Evolutionary conservation across 768 basidiomycete species (phyloP), one percentile per base, ranked within the genome.

Genomic region (Arthromyces matolae): DNA sequence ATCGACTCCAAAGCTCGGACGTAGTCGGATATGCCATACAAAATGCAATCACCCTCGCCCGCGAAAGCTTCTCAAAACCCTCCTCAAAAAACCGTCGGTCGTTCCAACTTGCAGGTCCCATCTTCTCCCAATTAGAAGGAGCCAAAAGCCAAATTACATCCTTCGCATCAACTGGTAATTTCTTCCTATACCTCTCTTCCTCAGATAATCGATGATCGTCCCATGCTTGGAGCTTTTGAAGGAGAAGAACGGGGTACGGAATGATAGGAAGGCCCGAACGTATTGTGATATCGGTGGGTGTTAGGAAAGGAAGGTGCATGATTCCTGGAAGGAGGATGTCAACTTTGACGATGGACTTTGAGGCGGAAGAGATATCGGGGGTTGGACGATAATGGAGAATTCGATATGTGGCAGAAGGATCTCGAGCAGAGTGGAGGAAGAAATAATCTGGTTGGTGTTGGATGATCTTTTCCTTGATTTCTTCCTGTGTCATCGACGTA

Each of bases 211-310:
- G 45, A 36, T 59, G 57, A 22, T 59, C 52, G 13, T 56, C 52
- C 55, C 57, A 59, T n/a, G 50, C 54, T 42, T 59, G 57, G 8
- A 59, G 36, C 24, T 59, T 59, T 35, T 59, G 57, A 24, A 59
- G 36, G 19, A 59, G 36, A 4, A 59, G 49, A 13, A 56, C 48
- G 0, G 44, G 28, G 28, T 51, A 59, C 1, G 57, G 57, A 9
- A 59, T 45, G 8, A 56, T 37, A 0, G 57, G 57, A 8, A 59
- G 28, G 5, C 37, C 44, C 24, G 33, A 27, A 16, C 49, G 40
- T 39, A 50, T 50, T 3, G 35, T 27, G 2, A 56, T 36, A 18
- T 34, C 37, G 0, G 31, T 29, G 8, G 25, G 20, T 12, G 47
- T 8, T 22, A 56, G 47, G 4, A 41, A 41, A 5, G 57, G 57